Conservation (phyloP, 1,284 basidiomycete genomes). For the Rhizoctonia solani region DNA sequence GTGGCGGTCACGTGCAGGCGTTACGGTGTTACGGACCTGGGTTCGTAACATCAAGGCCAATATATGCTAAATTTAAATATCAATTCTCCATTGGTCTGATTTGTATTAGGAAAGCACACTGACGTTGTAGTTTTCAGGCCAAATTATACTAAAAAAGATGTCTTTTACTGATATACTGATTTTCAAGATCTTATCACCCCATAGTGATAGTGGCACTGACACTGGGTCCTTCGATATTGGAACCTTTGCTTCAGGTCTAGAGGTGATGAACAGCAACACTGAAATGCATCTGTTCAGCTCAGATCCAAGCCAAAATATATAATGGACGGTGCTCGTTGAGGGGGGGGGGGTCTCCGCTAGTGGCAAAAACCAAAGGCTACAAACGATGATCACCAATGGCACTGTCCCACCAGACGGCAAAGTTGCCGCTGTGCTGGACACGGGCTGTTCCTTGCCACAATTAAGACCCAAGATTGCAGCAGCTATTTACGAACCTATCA, state of each 20-base stretch:
- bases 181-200: too few relatives aligned
- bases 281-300: conserved; percentile 3
- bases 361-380: conserved; percentile 4
- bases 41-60: too few relatives aligned
- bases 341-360: background rate
- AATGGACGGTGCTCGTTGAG: conserved; percentile 12
- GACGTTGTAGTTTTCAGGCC: too few relatives aligned
- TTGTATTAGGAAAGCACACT: too few relatives aligned
- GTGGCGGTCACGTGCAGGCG: too few relatives aligned
- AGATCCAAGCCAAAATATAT: background rate
- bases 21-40: too few relatives aligned
- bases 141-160: too few relatives aligned
- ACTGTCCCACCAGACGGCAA: background rate
- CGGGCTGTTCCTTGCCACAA: conserved; percentile 17
- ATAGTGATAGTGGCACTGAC: conserved; percentile 6
- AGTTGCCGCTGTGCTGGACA: background rate
- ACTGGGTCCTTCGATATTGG: conserved; percentile 21
- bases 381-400: background rate
- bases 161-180: too few relatives aligned
- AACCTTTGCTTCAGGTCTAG: conserved; percentile 8
- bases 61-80: too few relatives aligned
- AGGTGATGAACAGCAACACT: conserved; percentile 5
- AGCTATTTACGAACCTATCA: background rate
- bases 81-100: too few relatives aligned
- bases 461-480: background rate